Evolutionary conservation across 805 yeast genomes (phyloP), one percentile per base, ranked within the genome.

Genomic region (Monosporozyma aerobia): DNA sequence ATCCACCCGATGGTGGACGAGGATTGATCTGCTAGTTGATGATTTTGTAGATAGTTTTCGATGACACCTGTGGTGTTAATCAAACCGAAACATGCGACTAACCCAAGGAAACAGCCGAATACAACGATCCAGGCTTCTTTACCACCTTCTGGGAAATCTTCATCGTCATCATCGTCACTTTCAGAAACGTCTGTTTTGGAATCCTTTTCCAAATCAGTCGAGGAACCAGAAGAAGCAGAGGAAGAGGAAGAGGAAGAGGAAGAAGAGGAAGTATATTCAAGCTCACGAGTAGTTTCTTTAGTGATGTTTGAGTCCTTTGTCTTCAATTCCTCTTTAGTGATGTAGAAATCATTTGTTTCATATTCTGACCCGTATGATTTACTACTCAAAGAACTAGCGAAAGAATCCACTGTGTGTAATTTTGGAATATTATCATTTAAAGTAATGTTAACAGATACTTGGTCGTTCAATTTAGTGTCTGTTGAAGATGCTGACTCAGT

Each of bases 11-110:
- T 72, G 1, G 77, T 66, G 2, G 83, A 73, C 1, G 79, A 70
- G 5, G 73, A 63, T 5, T 70, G 67, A 45, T 73, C 59, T 1
- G 69, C 68, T 55, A 83, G 65, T 63, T 83, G 87, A 63, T 83
- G 77, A 11, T 67, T 69, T 8, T 80, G 73, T 9, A 83, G 72
- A 57, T 82, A 80, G 0, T 83, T 75, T 64, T 83, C 83, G 41
- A 83, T 73, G 3, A 81, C 84, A 57, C 89, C 88, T 41, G 77
- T 70, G 2, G 82, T 66, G 59, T 83, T 83, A 54, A 79, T 64
- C 39, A 80, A 57, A 1, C 90, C 89, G 53, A 81, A 76, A 44
- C 73, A 71, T 2, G 79, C 77, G 2, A 76, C 68, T 39, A 79
- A 69, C 0, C 87, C 87, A 44, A 78, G 63, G 59, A 81, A 81